Evolutionary conservation across 768 basidiomycete genomes (phyloP).

Genomic region (Tylopilus intermedius): DNA sequence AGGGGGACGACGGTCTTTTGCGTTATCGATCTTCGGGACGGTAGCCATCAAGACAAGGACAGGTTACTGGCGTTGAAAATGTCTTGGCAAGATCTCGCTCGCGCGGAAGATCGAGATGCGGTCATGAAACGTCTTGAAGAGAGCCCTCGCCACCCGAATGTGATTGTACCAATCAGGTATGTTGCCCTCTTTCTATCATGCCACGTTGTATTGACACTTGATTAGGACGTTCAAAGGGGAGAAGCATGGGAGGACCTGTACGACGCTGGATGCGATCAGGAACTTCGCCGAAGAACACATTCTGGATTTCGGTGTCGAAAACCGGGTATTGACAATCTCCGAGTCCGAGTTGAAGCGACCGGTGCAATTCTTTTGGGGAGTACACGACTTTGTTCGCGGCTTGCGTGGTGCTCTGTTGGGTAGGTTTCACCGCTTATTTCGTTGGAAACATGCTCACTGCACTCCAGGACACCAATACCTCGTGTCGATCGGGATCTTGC

Average conservation of each 20-base stretch:
- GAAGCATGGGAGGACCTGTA: neutral
- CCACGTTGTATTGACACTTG: neutral
- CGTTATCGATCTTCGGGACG: neutral
- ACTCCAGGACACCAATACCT: conserved; percentile 13
- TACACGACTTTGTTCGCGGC: conserved; percentile 19
- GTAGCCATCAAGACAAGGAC: neutral
- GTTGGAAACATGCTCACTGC: neutral
- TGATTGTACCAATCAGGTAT: neutral
- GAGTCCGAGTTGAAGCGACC: neutral
- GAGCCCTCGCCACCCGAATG: neutral
- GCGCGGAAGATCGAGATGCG: neutral
- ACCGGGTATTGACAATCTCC: conserved; percentile 1
- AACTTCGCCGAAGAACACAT: conserved; percentile 1
- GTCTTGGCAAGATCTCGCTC: conserved; percentile 8
- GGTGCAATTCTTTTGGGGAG: conserved; percentile 11
- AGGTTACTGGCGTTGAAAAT: conserved; percentile 1
- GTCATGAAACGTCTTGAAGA: neutral
- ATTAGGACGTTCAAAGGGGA: neutral
- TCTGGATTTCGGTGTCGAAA: neutral
- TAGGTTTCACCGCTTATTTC: too few species aligned
- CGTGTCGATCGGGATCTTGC: conserved; percentile 20
- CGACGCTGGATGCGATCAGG: conserved; percentile 6
- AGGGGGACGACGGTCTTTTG: conserved; percentile 8
- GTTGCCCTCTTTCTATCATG: too few species aligned
- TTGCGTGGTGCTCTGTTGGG: conserved; percentile 9